Evolutionary conservation across 1,284 basidiomycete genomes (phyloP).

Genomic region (Malassezia equina): DNA sequence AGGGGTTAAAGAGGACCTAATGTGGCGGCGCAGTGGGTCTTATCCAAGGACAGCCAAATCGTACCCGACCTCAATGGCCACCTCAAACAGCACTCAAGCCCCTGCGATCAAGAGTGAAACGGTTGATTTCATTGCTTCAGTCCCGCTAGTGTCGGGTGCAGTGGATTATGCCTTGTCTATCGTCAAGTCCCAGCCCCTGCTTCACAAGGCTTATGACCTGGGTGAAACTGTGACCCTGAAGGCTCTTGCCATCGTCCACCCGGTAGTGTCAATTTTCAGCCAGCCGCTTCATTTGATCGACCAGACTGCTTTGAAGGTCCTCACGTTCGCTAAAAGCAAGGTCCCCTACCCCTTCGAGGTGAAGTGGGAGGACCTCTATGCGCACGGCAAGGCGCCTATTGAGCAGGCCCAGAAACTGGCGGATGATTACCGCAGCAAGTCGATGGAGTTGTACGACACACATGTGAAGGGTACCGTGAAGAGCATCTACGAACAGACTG

Average conservation of each 20-base stretch:
- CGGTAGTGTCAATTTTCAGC: slow-evolving; percentile 31
- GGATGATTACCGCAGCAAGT: slow-evolving; percentile 24
- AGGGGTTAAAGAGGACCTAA: neutral
- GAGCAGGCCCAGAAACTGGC: slow-evolving; percentile 27
- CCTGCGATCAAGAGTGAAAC: slow-evolving; percentile 27
- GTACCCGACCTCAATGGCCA: neutral
- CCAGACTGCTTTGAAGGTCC: slow-evolving; percentile 30
- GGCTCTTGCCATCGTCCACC: slow-evolving; percentile 31
- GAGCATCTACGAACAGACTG: slow-evolving; percentile 11
- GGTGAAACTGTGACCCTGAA: slow-evolving; percentile 29
- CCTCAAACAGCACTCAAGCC: neutral
- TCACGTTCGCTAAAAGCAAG: slow-evolving; percentile 42
- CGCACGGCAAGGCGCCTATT: slow-evolving; percentile 28
- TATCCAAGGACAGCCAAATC: neutral
- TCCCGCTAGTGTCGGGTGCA: slow-evolving; percentile 39
- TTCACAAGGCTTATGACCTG: slow-evolving; percentile 32
- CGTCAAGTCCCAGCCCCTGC: slow-evolving; percentile 32
- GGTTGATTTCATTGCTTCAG: slow-evolving; percentile 26
- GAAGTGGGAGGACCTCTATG: slow-evolving; percentile 32
- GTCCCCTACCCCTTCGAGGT: slow-evolving; percentile 45
- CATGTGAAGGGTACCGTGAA: slow-evolving; percentile 27
- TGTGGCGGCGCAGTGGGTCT: neutral
- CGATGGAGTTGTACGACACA: slow-evolving; percentile 34
- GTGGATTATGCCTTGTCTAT: slow-evolving; percentile 33
- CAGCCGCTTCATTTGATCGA: slow-evolving; percentile 42